Conservation (phyloP, 768 basidiomycete genomes). For the Amanita exitialis region DNA sequence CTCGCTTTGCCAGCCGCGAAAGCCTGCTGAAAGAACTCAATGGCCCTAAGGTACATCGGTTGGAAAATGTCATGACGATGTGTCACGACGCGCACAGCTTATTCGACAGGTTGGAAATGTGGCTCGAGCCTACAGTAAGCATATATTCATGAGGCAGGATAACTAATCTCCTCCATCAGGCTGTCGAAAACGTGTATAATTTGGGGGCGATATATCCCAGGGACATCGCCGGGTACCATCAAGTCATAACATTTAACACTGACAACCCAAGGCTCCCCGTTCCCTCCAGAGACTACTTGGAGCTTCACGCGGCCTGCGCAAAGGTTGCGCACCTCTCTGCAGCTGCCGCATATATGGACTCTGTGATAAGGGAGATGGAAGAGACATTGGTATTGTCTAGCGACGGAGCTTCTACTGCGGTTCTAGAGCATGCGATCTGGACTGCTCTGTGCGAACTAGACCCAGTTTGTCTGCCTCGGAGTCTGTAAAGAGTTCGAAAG, state of each 20-base stretch:
- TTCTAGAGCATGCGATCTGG: slow-evolving; percentile 8
- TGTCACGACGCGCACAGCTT: neutral
- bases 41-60: slow-evolving; percentile 3
- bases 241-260: slow-evolving; percentile 5
- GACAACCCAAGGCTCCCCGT: slow-evolving; percentile 10
- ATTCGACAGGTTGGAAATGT: slow-evolving; percentile 6
- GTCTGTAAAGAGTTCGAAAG: neutral
- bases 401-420: slow-evolving; percentile 11
- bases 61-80: slow-evolving; percentile 9
- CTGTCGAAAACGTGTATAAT: slow-evolving; percentile 1
- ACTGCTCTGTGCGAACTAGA: neutral
- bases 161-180: neutral
- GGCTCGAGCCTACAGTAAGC: slow-evolving; percentile 5
- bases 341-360: slow-evolving; percentile 20
- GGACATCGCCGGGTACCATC: neutral
- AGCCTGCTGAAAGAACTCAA: slow-evolving; percentile 1
- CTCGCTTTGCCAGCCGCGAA: neutral
- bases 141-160: neutral
- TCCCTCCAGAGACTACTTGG: slow-evolving; percentile 17
- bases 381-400: slow-evolving; percentile 8
- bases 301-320: slow-evolving; percentile 24
- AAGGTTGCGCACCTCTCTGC: slow-evolving; percentile 27
- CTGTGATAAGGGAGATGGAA: slow-evolving; percentile 16
- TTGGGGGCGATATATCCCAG: neutral
- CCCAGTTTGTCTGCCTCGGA: neutral